phyloP scores from a whole-genome alignment of 805 yeast genomes.

The Kuraishia cidri region DNA sequence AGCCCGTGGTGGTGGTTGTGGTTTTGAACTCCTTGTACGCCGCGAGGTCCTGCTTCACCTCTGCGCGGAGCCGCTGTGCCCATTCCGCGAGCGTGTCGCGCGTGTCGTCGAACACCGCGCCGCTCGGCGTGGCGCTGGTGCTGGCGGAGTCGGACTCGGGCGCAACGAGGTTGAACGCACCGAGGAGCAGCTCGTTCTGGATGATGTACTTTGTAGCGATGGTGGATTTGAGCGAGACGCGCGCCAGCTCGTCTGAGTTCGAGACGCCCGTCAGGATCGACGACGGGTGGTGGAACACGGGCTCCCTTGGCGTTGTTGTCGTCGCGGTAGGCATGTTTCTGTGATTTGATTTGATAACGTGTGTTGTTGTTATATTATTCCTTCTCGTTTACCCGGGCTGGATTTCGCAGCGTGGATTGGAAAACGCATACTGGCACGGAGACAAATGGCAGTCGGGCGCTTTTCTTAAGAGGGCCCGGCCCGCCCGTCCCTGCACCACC shows the following conservation, averaged over 20 bases:
- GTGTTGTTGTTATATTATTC: too few relatives aligned
- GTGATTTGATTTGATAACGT: too few relatives aligned
- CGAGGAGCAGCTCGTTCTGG: constrained; percentile 19
- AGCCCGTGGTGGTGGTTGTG: constrained; percentile 1
- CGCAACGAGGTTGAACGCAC: constrained; percentile 4
- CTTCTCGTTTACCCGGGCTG: too few relatives aligned
- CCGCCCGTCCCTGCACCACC: too few relatives aligned
- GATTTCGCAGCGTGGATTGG: too few relatives aligned
- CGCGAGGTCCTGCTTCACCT: not conserved
- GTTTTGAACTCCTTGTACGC: not conserved
- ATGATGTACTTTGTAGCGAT: constrained; percentile 21
- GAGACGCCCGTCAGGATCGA: constrained; percentile 6
- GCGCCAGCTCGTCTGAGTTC: constrained; percentile 6
- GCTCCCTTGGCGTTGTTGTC: too few relatives aligned
- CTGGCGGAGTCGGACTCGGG: not conserved
- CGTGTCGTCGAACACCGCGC: constrained; percentile 2
- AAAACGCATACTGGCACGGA: too few relatives aligned
- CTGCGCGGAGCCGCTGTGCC: not conserved
- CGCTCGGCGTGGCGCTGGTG: not conserved
- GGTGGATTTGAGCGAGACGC: constrained; percentile 21
- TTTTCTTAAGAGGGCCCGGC: too few relatives aligned
- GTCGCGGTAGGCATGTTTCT: too few relatives aligned
- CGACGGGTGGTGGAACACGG: constrained; percentile 5
- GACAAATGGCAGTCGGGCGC: too few relatives aligned
- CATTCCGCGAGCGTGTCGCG: not conserved